Base-by-base conservation (phyloP, 179 eudicot genomes). In the Nepenthes alata region DNA sequence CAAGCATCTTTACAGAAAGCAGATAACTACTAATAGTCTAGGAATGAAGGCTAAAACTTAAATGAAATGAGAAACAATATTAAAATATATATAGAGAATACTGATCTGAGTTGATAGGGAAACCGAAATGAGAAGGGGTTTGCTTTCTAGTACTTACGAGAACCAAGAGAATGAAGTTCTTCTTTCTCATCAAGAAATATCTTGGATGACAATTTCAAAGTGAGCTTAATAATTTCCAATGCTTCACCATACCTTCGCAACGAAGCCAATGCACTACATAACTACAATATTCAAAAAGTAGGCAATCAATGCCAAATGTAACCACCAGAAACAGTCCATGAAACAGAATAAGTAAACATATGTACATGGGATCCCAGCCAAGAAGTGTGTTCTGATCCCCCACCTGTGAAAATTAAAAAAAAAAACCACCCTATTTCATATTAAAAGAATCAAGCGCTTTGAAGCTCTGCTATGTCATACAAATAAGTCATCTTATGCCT, bases 131-230 rank as follows among this genome's bases (percentile, higher is more conserved):
- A 36, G 2, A 13, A 39, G 12, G 13, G n/a, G 25, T 16, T 12
- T 11, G 16, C 8, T 55, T 41, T 12, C 7, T 2, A 48, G 9
- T 55, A 78, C 95, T 84, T 83, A 88, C 97, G 87, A 72, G 95
- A 91, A 57, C 95, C 96, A 55, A 91, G 82, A 55, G 85, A 67
- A 45, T 79, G 81, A 61, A 89, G 89, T 45, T 89, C 89, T 69
- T 89, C 89, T 75, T 83, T 75, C 78, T 63, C 84, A 64, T 84
- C 89, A 60, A 88, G 74, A 63, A 89, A 63, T 3, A 74, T 73
- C 74, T 74, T 86, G 58, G 70, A 67, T 52, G 85, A 77, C 61
- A 89, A 68, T 67, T 81, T 86, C 61, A 91, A 68, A 47, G 82
- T 74, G 36, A 75, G 77, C 62, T 79, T 83, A 48, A 91, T 78